Evolutionary conservation across 2,329 filamentous ascomycete species (phyloP).

Genomic region (Fusarium sp.): DNA sequence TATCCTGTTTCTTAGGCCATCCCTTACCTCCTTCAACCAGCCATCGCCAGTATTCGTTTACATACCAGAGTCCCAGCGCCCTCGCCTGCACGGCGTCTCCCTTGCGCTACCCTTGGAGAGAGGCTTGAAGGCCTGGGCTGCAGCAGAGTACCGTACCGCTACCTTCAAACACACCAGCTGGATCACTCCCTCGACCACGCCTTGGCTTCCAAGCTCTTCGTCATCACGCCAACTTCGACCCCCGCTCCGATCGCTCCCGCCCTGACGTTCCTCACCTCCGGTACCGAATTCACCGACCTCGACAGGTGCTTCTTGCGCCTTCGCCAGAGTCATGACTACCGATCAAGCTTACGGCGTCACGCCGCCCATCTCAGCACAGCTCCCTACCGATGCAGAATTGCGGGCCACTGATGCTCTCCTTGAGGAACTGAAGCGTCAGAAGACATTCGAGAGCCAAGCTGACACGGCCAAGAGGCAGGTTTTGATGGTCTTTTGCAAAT

Average conservation of each 20-base stretch:
- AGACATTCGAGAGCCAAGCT: constrained; percentile 85
- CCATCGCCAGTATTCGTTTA: constrained; percentile 22
- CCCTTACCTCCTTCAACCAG: constrained; percentile 17
- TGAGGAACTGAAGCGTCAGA: constrained; percentile 83
- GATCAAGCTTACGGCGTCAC: constrained; percentile 71
- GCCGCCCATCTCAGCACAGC: constrained; percentile 77
- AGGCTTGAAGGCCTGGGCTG: constrained; percentile 28
- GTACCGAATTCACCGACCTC: constrained; percentile 11
- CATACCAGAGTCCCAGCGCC: constrained; percentile 30
- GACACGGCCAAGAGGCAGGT: constrained; percentile 82
- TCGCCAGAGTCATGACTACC: constrained; percentile 45
- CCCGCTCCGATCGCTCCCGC: not conserved
- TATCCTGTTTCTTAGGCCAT: constrained; percentile 21
- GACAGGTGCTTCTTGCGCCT: constrained; percentile 12
- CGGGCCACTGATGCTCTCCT: constrained; percentile 80
- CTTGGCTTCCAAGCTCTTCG: constrained; percentile 3
- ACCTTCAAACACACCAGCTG: not conserved
- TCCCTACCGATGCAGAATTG: constrained; percentile 80
- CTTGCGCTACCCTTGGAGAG: constrained; percentile 37
- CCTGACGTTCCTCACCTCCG: not conserved
- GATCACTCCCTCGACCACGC: constrained; percentile 1
- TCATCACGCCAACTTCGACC: not conserved
- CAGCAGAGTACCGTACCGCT: not conserved
- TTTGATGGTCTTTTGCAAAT: not conserved
- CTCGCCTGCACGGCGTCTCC: constrained; percentile 28